These are phyloP conservation scores for Pseudocercospora musae DNA, from an alignment of 2,329 filamentous ascomycete species.

Conservation along the genomic window DNA sequence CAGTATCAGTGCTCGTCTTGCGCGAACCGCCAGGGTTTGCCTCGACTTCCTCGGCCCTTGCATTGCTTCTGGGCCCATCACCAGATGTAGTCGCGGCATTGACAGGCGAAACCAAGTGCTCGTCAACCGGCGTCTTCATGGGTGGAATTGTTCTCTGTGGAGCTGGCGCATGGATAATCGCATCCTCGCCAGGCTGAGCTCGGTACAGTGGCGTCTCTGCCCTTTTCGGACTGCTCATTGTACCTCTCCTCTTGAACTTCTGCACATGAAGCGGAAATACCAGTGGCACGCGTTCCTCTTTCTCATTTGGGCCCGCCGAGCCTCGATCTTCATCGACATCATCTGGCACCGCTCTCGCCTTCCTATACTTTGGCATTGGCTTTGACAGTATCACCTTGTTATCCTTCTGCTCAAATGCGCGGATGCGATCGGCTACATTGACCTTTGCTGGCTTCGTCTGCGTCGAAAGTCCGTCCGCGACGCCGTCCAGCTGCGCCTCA, in stretches of 20 bases:
- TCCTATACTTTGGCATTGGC: slow-evolving; percentile 1
- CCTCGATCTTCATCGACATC: not conserved
- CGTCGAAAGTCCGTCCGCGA: slow-evolving; percentile 9
- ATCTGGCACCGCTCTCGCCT: not conserved
- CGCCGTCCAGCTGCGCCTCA: slow-evolving; percentile 16
- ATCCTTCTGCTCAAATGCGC: slow-evolving; percentile 17
- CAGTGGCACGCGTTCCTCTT: slow-evolving; percentile 15
- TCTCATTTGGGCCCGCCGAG: not conserved
- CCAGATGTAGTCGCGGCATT: not conserved
- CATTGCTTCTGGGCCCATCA: not conserved
- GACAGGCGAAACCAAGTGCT: not conserved
- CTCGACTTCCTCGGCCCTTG: not conserved
- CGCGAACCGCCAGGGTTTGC: not conserved
- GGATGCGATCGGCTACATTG: slow-evolving; percentile 22
- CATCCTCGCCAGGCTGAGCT: slow-evolving; percentile 20
- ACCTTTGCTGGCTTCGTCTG: slow-evolving; percentile 2
- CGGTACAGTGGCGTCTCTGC: slow-evolving; percentile 28
- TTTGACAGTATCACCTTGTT: not conserved
- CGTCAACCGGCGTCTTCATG: slow-evolving; percentile 10
- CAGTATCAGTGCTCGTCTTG: not conserved
- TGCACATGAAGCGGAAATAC: slow-evolving; percentile 31
- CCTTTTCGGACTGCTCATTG: slow-evolving; percentile 21
- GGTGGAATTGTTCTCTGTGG: slow-evolving; percentile 20
- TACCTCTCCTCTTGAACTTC: slow-evolving; percentile 24
- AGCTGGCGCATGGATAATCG: slow-evolving; percentile 25